Conservation (phyloP, 2,329 filamentous ascomycete species). For the Microsporum ferrugineum region DNA sequence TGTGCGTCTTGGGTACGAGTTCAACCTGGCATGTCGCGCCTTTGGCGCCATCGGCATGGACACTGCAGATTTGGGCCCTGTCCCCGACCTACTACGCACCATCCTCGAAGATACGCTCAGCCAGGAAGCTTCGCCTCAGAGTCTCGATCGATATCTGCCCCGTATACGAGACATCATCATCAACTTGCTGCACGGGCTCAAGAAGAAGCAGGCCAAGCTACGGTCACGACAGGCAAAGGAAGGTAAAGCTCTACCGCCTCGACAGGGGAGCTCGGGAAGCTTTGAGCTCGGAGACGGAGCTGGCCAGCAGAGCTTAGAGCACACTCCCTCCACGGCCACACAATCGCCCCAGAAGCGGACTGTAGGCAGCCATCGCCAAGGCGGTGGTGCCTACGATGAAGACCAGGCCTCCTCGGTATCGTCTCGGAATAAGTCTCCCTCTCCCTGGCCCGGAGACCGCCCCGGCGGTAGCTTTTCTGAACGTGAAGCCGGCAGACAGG, state of each 20-base stretch:
- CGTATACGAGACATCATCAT: conserved; percentile 98
- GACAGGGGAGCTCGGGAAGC: conserved; percentile 39
- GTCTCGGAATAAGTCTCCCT: conserved; percentile 18
- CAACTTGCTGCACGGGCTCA: conserved; percentile 86
- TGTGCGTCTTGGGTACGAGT: conserved; percentile 92
- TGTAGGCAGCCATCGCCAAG: conserved; percentile 10
- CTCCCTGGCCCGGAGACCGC: conserved; percentile 18
- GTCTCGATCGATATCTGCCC: conserved; percentile 84
- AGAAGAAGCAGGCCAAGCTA: conserved; percentile 90
- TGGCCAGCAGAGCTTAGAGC: conserved; percentile 37
- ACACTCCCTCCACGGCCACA: conserved; percentile 16
- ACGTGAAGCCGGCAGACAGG: conserved; percentile 30
- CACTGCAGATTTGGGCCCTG: conserved; percentile 84
- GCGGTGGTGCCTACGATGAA: conserved; percentile 28
- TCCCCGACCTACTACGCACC: conserved; percentile 76
- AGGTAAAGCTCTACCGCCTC: conserved; percentile 27
- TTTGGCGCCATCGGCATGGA: conserved; percentile 97
- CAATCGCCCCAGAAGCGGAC: conserved; percentile 26
- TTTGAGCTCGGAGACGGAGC: conserved; percentile 34
- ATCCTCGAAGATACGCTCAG: conserved; percentile 94
- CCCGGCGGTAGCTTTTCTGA: conserved; percentile 26
- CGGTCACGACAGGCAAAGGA: conserved; percentile 45
- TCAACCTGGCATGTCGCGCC: conserved; percentile 95
- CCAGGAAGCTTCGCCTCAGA: conserved; percentile 88
- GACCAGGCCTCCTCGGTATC: conserved; percentile 19